Percentiles rank a stretch among this genome's conserved stretches.
Evolutionary conservation across 2,329 filamentous ascomycete genomes (phyloP).

Genomic region (Trichoderma atrobrunneum): DNA sequence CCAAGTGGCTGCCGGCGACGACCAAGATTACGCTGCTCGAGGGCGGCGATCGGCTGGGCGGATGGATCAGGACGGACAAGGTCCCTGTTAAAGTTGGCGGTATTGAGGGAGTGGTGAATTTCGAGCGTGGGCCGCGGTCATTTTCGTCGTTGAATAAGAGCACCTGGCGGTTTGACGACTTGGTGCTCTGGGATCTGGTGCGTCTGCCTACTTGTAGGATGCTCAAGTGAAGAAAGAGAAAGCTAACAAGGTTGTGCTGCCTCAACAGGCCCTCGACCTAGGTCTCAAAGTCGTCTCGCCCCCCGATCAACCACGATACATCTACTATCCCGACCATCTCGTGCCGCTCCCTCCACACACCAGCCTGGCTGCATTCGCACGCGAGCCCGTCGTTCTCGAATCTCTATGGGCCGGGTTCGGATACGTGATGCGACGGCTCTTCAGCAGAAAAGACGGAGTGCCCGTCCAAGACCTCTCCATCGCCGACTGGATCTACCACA

Average conservation of each 20-base stretch:
- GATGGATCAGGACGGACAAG: slow-evolving; percentile 73
- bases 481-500: slow-evolving; percentile 35
- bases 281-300: slow-evolving; percentile 47
- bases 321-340: slow-evolving; percentile 82
- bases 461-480: slow-evolving; percentile 35
- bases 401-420: slow-evolving; percentile 30
- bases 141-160: slow-evolving; percentile 53
- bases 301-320: slow-evolving; percentile 57
- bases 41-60: slow-evolving; percentile 65
- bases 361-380: slow-evolving; percentile 27
- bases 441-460: slow-evolving; percentile 22
- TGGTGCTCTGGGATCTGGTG: slow-evolving; percentile 71
- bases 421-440: slow-evolving; percentile 25
- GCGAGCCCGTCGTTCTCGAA: slow-evolving; percentile 35
- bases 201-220: slow-evolving; percentile 25
- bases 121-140: slow-evolving; percentile 82
- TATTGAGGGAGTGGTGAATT: slow-evolving; percentile 57
- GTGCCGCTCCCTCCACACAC: slow-evolving; percentile 34
- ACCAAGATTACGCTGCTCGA: slow-evolving; percentile 82
- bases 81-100: slow-evolving; percentile 57
- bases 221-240: not conserved
- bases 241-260: not conserved
- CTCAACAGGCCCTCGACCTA: slow-evolving; percentile 34
- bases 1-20: slow-evolving; percentile 59
- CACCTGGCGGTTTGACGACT: slow-evolving; percentile 52